Evolutionary conservation across 768 basidiomycete species (phyloP).

Genomic region (Naganishia randhawae): DNA sequence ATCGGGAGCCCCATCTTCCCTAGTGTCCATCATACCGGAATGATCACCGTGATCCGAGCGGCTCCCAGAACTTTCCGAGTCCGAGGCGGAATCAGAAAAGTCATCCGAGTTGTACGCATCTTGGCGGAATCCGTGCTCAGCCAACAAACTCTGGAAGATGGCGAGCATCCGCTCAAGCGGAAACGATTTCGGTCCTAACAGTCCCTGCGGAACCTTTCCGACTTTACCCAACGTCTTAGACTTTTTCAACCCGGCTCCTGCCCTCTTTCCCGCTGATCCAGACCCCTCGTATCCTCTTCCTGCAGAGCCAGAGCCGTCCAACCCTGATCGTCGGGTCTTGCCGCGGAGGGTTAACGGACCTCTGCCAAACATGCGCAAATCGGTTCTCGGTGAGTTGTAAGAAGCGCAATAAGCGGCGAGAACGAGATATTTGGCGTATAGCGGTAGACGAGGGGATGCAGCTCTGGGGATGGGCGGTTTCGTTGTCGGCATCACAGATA

Average conservation of each 20-base stretch:
- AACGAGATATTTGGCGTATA: constrained; percentile 64
- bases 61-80: background rate
- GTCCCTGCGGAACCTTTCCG: constrained; percentile 60
- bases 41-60: constrained; percentile 29
- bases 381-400: constrained; percentile 75
- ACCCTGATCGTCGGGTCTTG: background rate
- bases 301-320: constrained; percentile 55
- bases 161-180: constrained; percentile 74
- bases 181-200: constrained; percentile 73
- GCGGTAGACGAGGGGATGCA: constrained; percentile 32
- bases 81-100: constrained; percentile 59
- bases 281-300: constrained; percentile 46
- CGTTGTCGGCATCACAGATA: background rate
- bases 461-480: constrained; percentile 17
- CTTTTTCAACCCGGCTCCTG: constrained; percentile 51
- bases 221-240: constrained; percentile 54
- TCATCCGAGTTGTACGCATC: constrained; percentile 64
- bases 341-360: constrained; percentile 58
- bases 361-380: constrained; percentile 76
- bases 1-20: constrained; percentile 50
- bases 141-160: constrained; percentile 65
- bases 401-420: constrained; percentile 76
- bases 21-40: constrained; percentile 51
- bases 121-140: constrained; percentile 57
- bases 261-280: constrained; percentile 50